Evolutionary conservation across 139 green algal species (phyloP), one percentile per base, ranked within the genome.

Genomic region (Axilococcus clingmanii): DNA sequence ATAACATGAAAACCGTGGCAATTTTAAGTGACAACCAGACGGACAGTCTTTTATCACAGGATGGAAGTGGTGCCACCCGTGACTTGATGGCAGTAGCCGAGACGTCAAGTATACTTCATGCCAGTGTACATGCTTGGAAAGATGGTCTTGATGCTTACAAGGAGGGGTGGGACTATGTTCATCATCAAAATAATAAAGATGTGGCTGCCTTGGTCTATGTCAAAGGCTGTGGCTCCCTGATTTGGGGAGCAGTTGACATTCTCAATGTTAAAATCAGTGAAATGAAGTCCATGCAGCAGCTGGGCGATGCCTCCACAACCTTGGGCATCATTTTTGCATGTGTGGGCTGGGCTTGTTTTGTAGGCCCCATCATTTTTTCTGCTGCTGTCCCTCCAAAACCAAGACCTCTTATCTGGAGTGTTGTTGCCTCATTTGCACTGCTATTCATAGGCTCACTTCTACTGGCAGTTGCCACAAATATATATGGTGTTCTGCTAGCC

Each of bases 291-390:
- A 72, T 78, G 69, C 69, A 78, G 49, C 17, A 8, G 4, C 28
- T 51, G 31, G 41, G 49, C 15, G 57, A 70, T 40, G 19, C 46
- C 16, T 25, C 42, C 12, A 34, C 40, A 14, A 78, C 68, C 0
- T 29, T 78, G 35, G 71, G 71, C 27, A 33, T 72, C 42, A 51
- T 80, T 14, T 80, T 80, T 69, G 58, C 57, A 7, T 28, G 38
- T 17, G 63, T 79, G 11, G 71, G 71, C 8, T 16, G 76, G 7
- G 71, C 53, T 28, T 77, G 67, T 38, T 65, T 77, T 30, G 31
- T 77, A 16, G 71, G 71, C 0, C 67, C 71, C 3, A 15, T 76
- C n/a, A 7, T 59, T 19, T 50, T 66, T 23, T 76, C 76, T 49
- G 20, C 19, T 14, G n/a, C 68, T 23, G 52, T 61, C 4, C 16